A percentile compares a stretch with the other conserved stretches of the same genome.
Evolutionary conservation across 163 green algal genomes (phyloP).

Genomic region (Chlamydomonas reinhardtii): DNA sequence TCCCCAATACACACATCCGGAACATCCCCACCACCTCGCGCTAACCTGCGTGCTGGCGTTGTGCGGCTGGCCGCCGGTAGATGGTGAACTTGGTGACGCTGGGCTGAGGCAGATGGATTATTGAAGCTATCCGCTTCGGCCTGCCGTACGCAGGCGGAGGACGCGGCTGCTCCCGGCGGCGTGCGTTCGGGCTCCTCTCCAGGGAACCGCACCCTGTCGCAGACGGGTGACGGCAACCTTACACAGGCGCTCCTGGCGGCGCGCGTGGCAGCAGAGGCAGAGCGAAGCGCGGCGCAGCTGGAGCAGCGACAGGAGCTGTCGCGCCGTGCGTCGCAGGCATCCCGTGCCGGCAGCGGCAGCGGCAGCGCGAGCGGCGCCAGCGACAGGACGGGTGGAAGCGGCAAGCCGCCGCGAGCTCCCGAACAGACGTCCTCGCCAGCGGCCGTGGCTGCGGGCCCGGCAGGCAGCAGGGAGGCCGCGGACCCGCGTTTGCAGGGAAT

Average conservation of each 20-base stretch:
- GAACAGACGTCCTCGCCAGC: not conserved
- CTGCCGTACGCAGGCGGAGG: not conserved
- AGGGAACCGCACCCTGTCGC: not conserved
- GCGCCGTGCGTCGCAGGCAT: too few species aligned
- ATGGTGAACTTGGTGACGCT: too few species aligned
- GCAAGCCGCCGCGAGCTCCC: too few species aligned
- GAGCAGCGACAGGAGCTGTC: too few species aligned
- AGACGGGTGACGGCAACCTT: constrained; percentile 18
- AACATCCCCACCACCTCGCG: too few species aligned
- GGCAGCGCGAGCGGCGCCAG: not conserved
- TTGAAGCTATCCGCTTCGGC: not conserved
- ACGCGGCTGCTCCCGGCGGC: too few species aligned
- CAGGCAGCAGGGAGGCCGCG: not conserved
- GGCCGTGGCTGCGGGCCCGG: not conserved
- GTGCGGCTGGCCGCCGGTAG: too few species aligned
- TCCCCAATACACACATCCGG: too few species aligned
- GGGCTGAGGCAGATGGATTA: too few species aligned
- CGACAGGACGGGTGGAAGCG: too few species aligned
- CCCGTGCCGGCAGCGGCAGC: too few species aligned
- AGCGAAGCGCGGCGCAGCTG: not conserved
- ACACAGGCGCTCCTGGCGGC: constrained; percentile 1
- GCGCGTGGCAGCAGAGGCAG: not conserved
- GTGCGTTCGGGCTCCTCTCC: not conserved
- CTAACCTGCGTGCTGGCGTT: too few species aligned
- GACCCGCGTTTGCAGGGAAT: not conserved